Base-by-base conservation (phyloP, 2,329 filamentous ascomycete species). In the Alternaria postmessia region DNA sequence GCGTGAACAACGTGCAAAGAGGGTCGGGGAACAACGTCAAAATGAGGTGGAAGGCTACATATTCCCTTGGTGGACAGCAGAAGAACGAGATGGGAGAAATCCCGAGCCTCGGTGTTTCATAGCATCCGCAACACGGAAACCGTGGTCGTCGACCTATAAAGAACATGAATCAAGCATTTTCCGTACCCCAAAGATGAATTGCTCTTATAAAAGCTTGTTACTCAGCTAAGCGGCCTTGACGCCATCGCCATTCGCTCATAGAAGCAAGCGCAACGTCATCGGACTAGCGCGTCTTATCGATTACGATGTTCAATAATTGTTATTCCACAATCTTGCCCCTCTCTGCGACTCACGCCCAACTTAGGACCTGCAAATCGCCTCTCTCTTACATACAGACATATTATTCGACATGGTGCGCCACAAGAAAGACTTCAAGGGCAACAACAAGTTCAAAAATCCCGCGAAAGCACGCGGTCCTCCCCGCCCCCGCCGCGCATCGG, bases 31-130 rank as follows among this genome's bases (percentile, higher is more conserved):
- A 88, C 57, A 86, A 84, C n/a, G 89, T 96, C 62, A 96, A 96
- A 81, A 87, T 99, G 80, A 85, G 95, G 64, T 99, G 94, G 92
- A 92, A 92, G 70, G 88, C 92, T 26, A 88, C 90, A 5, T 98
- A 97, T 80, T 88, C 86, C 71, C 77, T 95, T 12, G 90, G 87
- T 3, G 84, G 80, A 3, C 87, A 89, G 73, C 74, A 77, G 62
- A 89, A 88, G 75, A 89, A 90, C 61, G 93, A 97, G 80, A 92
- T 90, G 82, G 94, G 94, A 5, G 92, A 94, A 81, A 89, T 98
- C 68, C 83, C 91, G 11, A 88, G 92, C 64, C 87, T 97, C 73
- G 89, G 89, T 42, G 86, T 97, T 72, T 87, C 88, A 70, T 95
- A 74, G 64, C 38, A 32, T 48, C 41, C n/a, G 48, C 28, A 32